phyloP scores from a whole-genome alignment of 2,329 filamentous ascomycete species.

The Aspergillus sp. region DNA sequence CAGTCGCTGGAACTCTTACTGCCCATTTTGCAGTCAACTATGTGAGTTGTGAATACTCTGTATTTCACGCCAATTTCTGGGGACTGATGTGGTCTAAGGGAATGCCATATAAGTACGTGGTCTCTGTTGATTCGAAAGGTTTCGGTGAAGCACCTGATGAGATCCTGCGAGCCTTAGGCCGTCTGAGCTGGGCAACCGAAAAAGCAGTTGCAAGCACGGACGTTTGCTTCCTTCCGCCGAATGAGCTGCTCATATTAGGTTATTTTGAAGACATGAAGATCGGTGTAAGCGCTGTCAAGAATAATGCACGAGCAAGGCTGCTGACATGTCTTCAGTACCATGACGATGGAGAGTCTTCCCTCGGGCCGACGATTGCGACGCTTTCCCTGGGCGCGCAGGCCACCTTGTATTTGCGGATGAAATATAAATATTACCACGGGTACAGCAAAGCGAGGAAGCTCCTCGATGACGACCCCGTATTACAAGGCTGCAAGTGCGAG shows the following conservation, averaged over 20 bases:
- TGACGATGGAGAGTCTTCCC: constrained; percentile 50
- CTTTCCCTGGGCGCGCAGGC: constrained; percentile 47
- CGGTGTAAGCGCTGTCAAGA: constrained; percentile 25
- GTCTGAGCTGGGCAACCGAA: constrained; percentile 47
- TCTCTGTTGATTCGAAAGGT: constrained; percentile 37
- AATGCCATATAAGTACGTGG: constrained; percentile 54
- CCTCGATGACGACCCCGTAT: constrained; percentile 22
- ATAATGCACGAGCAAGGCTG: neutral
- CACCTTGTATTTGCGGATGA: constrained; percentile 49
- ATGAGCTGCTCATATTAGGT: constrained; percentile 48
- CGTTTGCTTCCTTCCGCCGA: constrained; percentile 36
- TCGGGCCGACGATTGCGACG: constrained; percentile 50
- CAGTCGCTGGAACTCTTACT: constrained; percentile 33
- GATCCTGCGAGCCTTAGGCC: constrained; percentile 40
- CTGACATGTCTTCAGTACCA: constrained; percentile 38
- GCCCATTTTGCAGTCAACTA: constrained; percentile 45
- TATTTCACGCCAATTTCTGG: neutral
- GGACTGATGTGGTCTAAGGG: constrained; percentile 28
- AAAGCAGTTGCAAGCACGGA: constrained; percentile 26
- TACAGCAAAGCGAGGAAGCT: constrained; percentile 11
- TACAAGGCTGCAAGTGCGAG: constrained; percentile 23
- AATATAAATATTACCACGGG: constrained; percentile 40
- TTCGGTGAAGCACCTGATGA: constrained; percentile 36
- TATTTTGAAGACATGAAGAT: constrained; percentile 51
- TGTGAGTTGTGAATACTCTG: constrained; percentile 19